These are phyloP conservation scores for Citrullus colocynthis DNA, from an alignment of 306 rosid genomes.

Conservation along the genomic window DNA sequence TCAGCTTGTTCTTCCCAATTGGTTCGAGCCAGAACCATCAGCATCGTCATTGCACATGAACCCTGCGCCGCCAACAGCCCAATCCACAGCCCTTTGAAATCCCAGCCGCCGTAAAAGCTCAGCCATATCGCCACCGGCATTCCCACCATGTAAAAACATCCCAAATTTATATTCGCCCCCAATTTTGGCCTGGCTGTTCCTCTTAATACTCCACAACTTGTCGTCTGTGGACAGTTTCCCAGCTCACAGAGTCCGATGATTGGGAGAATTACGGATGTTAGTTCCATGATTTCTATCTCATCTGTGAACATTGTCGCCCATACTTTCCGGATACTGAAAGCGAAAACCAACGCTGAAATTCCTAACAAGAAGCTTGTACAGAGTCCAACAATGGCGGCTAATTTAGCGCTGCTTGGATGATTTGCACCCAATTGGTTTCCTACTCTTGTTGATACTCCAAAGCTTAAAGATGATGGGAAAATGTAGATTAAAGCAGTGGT, in stretches of 20 bases:
- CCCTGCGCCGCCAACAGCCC: slow-evolving; percentile 78
- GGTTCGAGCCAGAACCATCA: slow-evolving; percentile 47
- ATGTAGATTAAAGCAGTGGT: slow-evolving; percentile 80
- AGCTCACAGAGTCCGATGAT: slow-evolving; percentile 78
- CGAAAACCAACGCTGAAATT: slow-evolving; percentile 45
- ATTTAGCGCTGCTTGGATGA: slow-evolving; percentile 39
- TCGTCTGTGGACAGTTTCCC: slow-evolving; percentile 90
- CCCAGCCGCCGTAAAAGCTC: slow-evolving; percentile 54
- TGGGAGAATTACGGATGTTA: slow-evolving; percentile 62
- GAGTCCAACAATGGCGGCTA: slow-evolving; percentile 52
- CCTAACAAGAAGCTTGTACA: slow-evolving; percentile 50
- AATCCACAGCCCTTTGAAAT: slow-evolving; percentile 72
- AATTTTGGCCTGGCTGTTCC: slow-evolving; percentile 78
- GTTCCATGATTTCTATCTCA: slow-evolving; percentile 46
- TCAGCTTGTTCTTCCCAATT: slow-evolving; percentile 60
- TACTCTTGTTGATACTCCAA: slow-evolving; percentile 83
- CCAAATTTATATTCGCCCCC: slow-evolving; percentile 74
- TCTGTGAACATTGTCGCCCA: slow-evolving; percentile 81
- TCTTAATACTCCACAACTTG: slow-evolving; percentile 76
- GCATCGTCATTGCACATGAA: slow-evolving; percentile 60
- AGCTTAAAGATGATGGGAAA: slow-evolving; percentile 76
- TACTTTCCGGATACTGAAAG: slow-evolving; percentile 36
- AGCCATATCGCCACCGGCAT: slow-evolving; percentile 77
- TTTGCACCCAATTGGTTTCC: slow-evolving; percentile 82
- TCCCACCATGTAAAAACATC: slow-evolving; percentile 78